phyloP scores from a whole-genome alignment of 2,329 filamentous ascomycete species.

The Botryotinia narcissicola region DNA sequence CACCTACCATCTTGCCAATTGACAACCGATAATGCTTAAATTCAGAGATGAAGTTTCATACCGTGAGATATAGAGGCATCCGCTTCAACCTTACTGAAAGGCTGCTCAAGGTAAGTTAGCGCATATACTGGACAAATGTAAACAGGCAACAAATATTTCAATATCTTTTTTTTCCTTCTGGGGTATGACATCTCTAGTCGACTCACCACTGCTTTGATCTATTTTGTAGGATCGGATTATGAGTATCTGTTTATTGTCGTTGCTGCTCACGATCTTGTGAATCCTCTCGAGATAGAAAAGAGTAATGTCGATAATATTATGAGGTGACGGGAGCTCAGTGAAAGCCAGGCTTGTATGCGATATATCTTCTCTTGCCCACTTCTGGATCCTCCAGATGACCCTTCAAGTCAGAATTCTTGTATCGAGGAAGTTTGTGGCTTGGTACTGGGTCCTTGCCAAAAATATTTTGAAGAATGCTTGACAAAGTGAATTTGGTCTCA shows the following conservation, averaged over 20 bases:
- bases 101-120: not conserved
- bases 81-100: not conserved
- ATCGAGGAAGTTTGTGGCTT: not conserved
- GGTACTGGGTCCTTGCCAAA: not conserved
- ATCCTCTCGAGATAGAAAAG: not conserved
- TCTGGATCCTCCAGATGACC: not conserved
- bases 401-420: not conserved
- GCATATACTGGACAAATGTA: not conserved
- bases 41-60: not conserved
- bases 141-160: not conserved
- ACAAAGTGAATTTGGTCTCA: not conserved
- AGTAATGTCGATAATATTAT: not conserved
- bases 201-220: not conserved
- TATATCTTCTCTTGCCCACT: not conserved
- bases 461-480: not conserved
- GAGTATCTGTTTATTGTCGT: not conserved
- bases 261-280: not conserved
- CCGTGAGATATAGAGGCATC: not conserved
- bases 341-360: not conserved
- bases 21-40: too few species aligned
- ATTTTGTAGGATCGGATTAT: not conserved
- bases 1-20: not conserved
- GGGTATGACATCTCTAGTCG: not conserved
- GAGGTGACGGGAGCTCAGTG: not conserved
- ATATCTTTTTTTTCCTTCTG: not conserved